A percentile compares a stretch with the other conserved stretches of the same genome.
Conservation (phyloP, 306 rosid species). For the Quercus robur region DNA sequence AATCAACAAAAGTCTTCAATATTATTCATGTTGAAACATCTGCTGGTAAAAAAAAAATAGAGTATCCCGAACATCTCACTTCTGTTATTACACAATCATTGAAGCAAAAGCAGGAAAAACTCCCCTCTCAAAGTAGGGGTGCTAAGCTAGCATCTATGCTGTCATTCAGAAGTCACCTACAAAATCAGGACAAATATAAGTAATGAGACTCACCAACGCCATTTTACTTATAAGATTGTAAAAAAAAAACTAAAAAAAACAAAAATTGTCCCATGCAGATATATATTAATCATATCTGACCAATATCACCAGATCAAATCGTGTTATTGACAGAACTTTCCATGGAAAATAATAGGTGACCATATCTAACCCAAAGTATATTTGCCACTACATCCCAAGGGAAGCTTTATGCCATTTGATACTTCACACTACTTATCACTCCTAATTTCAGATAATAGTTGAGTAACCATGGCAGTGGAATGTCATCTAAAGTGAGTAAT, state of each 20-base stretch:
- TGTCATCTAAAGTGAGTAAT: not conserved
- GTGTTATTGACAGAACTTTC: too few relatives aligned
- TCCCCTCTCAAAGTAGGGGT: slow-evolving; percentile 4
- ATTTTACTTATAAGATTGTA: not conserved
- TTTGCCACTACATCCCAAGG: not conserved
- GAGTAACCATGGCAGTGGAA: not conserved
- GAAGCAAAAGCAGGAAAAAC: slow-evolving; percentile 19
- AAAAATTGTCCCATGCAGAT: not conserved
- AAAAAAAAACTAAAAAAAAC: not conserved
- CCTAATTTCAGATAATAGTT: not conserved
- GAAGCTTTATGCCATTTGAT: not conserved
- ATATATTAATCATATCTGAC: not conserved
- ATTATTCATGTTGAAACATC: slow-evolving; percentile 11
- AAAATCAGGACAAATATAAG: slow-evolving; percentile 2
- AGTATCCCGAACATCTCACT: slow-evolving; percentile 27
- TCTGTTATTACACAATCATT: slow-evolving; percentile 39
- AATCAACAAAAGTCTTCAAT: not conserved
- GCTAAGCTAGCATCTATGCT: not conserved
- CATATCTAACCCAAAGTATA: not conserved
- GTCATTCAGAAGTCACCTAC: slow-evolving; percentile 51
- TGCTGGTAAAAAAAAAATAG: not conserved
- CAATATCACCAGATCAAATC: not conserved
- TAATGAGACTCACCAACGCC: not conserved
- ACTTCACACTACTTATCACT: not conserved
- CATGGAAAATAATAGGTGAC: not conserved